Percentiles rank a stretch among this genome's conserved stretches.
phyloP scores from a whole-genome alignment of 495 filamentous ascomycete species.

The Aspergillus homomorphus region DNA sequence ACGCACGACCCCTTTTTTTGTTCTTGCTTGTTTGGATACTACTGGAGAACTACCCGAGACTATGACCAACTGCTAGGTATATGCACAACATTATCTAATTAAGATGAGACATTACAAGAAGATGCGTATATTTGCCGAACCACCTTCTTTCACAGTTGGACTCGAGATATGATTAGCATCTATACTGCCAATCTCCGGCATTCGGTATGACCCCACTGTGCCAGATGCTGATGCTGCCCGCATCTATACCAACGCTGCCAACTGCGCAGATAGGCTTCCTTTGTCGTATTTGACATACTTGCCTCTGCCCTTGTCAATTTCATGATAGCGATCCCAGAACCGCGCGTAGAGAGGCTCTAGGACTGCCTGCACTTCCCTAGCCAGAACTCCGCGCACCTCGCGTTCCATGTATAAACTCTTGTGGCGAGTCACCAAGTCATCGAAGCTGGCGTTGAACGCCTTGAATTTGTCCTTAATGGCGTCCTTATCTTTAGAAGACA shows the following conservation, averaged over 20 bases:
- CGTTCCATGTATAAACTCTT: conserved; percentile 79
- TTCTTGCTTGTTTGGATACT: not conserved
- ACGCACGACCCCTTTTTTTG: not conserved
- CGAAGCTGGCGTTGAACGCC: conserved; percentile 86
- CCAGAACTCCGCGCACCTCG: conserved; percentile 76
- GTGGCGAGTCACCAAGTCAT: conserved; percentile 78
- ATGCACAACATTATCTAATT: not conserved
- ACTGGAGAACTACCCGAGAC: too few relatives aligned
- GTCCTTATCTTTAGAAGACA: conserved; percentile 88
- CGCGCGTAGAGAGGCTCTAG: conserved; percentile 91
- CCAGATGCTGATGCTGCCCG: not conserved
- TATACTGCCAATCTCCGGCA: not conserved
- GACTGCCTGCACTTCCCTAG: conserved; percentile 78
- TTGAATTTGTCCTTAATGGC: conserved; percentile 94
- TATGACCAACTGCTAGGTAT: not conserved
- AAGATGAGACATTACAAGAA: not conserved
- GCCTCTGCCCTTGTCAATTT: conserved; percentile 92
- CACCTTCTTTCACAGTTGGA: not conserved
- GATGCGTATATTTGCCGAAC: not conserved
- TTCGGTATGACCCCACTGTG: not conserved
- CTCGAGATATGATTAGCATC: not conserved
- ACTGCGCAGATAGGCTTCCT: conserved; percentile 47
- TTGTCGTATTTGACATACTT: conserved; percentile 99
- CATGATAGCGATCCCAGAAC: conserved; percentile 97
- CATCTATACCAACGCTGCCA: conserved; percentile 35